Conservation (phyloP, 768 basidiomycete species). For the Boletus tomentosulus region DNA sequence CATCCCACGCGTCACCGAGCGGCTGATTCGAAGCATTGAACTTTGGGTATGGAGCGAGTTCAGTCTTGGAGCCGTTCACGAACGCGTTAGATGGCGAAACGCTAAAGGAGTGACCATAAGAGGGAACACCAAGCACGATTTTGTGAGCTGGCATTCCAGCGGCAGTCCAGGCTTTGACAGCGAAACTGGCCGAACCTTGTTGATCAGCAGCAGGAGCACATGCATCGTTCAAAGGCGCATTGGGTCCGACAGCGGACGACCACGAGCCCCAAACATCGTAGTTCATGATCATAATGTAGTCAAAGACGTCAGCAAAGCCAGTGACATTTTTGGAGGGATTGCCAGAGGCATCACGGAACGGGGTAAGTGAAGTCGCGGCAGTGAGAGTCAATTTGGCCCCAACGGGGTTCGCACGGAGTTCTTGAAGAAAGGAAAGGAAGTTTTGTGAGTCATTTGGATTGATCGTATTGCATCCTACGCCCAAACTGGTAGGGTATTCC, state of each 20-base stretch:
- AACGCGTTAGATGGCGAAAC: conserved; percentile 39
- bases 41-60: conserved; percentile 44
- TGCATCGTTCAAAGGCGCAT: conserved; percentile 74
- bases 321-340: conserved; percentile 65
- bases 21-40: conserved; percentile 43
- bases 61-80: conserved; percentile 28
- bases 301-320: conserved; percentile 64
- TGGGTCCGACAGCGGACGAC: conserved; percentile 62
- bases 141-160: conserved; percentile 69
- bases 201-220: conserved; percentile 60
- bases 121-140: conserved; percentile 78
- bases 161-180: conserved; percentile 65
- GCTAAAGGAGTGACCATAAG: conserved; percentile 75
- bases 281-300: conserved; percentile 62
- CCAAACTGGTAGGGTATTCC: conserved; percentile 74
- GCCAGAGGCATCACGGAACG: conserved; percentile 60
- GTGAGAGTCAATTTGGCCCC: conserved; percentile 58
- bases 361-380: conserved; percentile 60
- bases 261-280: conserved; percentile 60
- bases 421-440: conserved; percentile 70
- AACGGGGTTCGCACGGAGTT: conserved; percentile 50
- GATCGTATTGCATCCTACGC: conserved; percentile 68
- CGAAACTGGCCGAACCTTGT: conserved; percentile 71
- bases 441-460: conserved; percentile 61
- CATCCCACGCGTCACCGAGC: conserved; percentile 54